Evolutionary conservation across 768 basidiomycete species (phyloP).

Genomic region (Boletellus emodensis): DNA sequence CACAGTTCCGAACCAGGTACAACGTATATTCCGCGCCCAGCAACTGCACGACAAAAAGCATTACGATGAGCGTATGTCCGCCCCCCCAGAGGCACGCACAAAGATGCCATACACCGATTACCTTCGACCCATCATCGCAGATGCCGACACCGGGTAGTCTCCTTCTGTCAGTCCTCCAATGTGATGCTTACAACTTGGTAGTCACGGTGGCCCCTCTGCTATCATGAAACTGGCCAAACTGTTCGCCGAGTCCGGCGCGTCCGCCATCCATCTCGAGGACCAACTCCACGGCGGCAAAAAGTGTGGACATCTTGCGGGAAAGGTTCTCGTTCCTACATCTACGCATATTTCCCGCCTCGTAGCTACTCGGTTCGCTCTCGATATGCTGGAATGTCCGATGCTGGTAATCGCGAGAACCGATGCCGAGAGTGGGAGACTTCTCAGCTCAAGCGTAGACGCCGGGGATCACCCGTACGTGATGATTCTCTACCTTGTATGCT

Average conservation of each 20-base stretch:
- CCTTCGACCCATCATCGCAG: slow-evolving; percentile 88
- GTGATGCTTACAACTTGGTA: slow-evolving; percentile 29
- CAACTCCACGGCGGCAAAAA: slow-evolving; percentile 95
- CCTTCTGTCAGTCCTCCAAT: background rate
- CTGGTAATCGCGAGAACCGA: slow-evolving; percentile 90
- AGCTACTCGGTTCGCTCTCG: slow-evolving; percentile 85
- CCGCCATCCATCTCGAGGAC: slow-evolving; percentile 91
- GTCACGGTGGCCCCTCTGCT: slow-evolving; percentile 88
- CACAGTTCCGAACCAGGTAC: slow-evolving; percentile 94
- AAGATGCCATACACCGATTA: slow-evolving; percentile 83
- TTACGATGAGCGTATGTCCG: slow-evolving; percentile 77
- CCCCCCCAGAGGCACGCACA: slow-evolving; percentile 57
- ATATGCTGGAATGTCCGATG: slow-evolving; percentile 85
- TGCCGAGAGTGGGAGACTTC: slow-evolving; percentile 79
- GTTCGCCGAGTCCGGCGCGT: slow-evolving; percentile 92
- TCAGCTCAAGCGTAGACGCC: slow-evolving; percentile 79
- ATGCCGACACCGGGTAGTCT: slow-evolving; percentile 87
- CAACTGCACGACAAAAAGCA: slow-evolving; percentile 91
- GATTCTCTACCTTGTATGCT: slow-evolving; percentile 9
- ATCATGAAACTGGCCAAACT: slow-evolving; percentile 94
- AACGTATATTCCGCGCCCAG: slow-evolving; percentile 87
- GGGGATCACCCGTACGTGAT: slow-evolving; percentile 61
- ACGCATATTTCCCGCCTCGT: slow-evolving; percentile 83
- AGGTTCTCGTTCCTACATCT: slow-evolving; percentile 88
- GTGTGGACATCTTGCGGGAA: slow-evolving; percentile 89